Evolutionary conservation across 2,329 filamentous ascomycete genomes (phyloP), one percentile per base, ranked within the genome.

Genomic region (Fusarium sp.): DNA sequence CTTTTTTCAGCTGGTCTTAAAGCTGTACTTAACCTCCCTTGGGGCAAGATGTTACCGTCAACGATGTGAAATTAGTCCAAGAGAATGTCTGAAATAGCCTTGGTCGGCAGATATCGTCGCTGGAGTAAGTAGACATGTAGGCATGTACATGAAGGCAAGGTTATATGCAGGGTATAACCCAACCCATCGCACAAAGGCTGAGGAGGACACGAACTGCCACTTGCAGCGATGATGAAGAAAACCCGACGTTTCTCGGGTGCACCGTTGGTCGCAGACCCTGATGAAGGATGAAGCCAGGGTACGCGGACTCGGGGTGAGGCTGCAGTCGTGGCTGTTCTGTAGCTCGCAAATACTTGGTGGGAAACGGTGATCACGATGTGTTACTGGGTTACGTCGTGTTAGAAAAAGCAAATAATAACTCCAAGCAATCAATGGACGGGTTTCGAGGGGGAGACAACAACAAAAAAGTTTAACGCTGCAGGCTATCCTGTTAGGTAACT

Each of bases 371-470:
- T 54, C 62, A 70, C 48, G 44, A 58, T 48, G 46, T 53, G 50
- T 46, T 42, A 53, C 46, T 68, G 43, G 53, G 33, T 45, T 53
- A 44, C 34, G 24, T 60, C 42, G 63, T 46, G 43, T 70, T 69
- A 52, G 43, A 38, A 68, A 69, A 71, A 71, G 68, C 63, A 71
- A 70, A 64, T 51, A 71, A 64, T 52, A 71, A 46, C 38, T 40
- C 34, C 45, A 38, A 20, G n/a, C 20, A 22, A 22, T 49, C 31
- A 60, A 59, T 53, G 52, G 60, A 17, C 28, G 24, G 33, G 28
- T 33, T 43, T 56, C 15, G 40, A 64, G 40, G 33, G 31, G 39
- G 49, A 50, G 34, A 56, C 46, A 63, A 63, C 49, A 28, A 39
- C 26, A 33, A 40, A 39, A 24, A 53, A 15, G 13, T 22, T 33